A percentile compares a stretch with the other conserved stretches of the same genome.
These are phyloP conservation scores for Aristolochia fimbriata DNA, from an alignment of 164 flowering plant genomes.

Conservation along the genomic window DNA sequence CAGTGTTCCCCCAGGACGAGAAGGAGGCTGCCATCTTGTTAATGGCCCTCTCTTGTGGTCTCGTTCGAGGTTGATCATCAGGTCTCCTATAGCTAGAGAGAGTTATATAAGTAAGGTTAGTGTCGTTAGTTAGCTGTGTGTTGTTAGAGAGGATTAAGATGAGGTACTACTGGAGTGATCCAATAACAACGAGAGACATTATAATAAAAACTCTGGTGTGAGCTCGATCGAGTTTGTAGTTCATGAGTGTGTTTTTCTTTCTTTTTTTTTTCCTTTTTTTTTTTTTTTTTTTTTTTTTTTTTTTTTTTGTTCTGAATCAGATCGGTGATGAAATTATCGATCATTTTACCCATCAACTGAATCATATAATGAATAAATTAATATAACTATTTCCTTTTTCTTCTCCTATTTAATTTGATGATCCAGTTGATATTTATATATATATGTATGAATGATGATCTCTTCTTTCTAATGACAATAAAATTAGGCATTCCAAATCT, in stretches of 20 bases:
- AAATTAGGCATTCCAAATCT: no score
- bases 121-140: neutral
- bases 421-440: neutral
- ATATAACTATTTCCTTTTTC: neutral
- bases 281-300: neutral
- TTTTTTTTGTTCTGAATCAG: neutral
- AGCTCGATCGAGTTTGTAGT: constrained; percentile 1
- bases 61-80: constrained; percentile 43
- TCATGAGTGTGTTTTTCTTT: neutral
- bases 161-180: neutral
- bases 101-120: neutral
- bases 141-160: constrained; percentile 3
- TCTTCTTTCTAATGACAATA: no score
- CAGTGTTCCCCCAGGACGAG: constrained; percentile 81
- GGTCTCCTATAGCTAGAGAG: constrained; percentile 2
- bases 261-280: neutral
- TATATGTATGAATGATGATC: no score
- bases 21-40: constrained; percentile 87
- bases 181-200: neutral
- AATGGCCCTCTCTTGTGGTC: constrained; percentile 85
- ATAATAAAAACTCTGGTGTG: neutral
- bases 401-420: neutral
- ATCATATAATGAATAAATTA: neutral
- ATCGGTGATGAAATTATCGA: constrained; percentile 1
- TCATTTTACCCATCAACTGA: constrained; percentile 1